A percentile compares a stretch with the other conserved stretches of the same genome.
Conservation (phyloP, 2,329 filamentous ascomycete genomes). For the Myriosclerotinia duriaeana region DNA sequence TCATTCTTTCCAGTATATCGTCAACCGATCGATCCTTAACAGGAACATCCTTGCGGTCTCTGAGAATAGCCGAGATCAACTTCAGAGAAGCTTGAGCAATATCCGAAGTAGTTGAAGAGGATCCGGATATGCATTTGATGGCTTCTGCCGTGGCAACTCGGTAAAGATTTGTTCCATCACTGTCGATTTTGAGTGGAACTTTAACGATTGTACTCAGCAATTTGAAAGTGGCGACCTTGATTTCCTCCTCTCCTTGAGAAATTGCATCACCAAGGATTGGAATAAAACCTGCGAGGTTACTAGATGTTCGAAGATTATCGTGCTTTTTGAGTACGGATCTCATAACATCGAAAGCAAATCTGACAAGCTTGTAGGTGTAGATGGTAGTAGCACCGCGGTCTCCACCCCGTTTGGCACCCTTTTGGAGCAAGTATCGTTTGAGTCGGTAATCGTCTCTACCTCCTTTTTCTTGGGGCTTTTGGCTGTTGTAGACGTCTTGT, state of each 20-base stretch:
- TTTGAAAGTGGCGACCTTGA: conserved; percentile 83
- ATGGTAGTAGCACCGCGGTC: conserved; percentile 72
- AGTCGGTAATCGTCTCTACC: conserved; percentile 61
- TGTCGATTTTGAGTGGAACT: conserved; percentile 70
- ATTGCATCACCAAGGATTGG: conserved; percentile 87
- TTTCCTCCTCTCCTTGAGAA: conserved; percentile 82
- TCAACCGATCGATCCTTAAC: conserved; percentile 82
- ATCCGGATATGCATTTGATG: conserved; percentile 73
- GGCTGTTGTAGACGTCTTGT: conserved; percentile 74
- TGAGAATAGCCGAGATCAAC: conserved; percentile 78
- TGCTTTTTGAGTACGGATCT: conserved; percentile 85
- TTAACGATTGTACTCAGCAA: conserved; percentile 83
- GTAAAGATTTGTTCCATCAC: conserved; percentile 58
- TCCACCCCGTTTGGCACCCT: conserved; percentile 71
- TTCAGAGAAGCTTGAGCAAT: conserved; percentile 86
- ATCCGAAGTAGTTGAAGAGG: conserved; percentile 77
- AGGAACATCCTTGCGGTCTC: conserved; percentile 72
- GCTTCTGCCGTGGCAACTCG: conserved; percentile 84
- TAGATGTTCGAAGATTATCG: conserved; percentile 72
- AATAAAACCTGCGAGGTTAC: conserved; percentile 81
- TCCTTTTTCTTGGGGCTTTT: conserved; percentile 49
- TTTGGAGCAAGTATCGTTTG: conserved; percentile 77
- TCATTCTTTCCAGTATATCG: conserved; percentile 75
- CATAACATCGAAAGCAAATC: conserved; percentile 85
- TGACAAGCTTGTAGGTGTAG: conserved; percentile 81